These are phyloP conservation scores for Plasmodium relictum DNA, from an alignment of 169 alveolate genomes.

Conservation along the genomic window DNA sequence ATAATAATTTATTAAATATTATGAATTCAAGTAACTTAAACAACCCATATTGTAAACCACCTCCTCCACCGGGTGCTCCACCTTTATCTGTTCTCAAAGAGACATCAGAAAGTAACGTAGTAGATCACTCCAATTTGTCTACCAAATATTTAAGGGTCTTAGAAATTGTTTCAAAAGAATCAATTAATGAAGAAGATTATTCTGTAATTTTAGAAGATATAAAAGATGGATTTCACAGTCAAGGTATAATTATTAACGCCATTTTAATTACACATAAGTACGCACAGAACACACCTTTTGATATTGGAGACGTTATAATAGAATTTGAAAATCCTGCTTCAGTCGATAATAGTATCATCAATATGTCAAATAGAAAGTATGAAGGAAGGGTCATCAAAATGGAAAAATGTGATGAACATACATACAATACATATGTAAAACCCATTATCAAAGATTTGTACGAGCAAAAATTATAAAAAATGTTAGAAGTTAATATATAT, in stretches of 20 bases:
- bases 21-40: not conserved
- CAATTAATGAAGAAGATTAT: conserved; percentile 71
- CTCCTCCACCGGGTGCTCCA: conserved; percentile 63
- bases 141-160: conserved; percentile 58
- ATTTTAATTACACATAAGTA: conserved; percentile 80
- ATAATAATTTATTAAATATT: not conserved
- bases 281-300: conserved; percentile 79
- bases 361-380: conserved; percentile 84
- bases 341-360: conserved; percentile 80
- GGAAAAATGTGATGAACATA: conserved; percentile 31
- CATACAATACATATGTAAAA: conserved; percentile 17
- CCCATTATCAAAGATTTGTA: conserved; percentile 45
- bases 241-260: conserved; percentile 81
- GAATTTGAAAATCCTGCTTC: conserved; percentile 82
- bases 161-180: conserved; percentile 47
- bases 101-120: conserved; percentile 28
- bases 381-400: conserved; percentile 81
- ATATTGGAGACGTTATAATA: conserved; percentile 83
- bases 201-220: conserved; percentile 83
- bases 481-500: not conserved
- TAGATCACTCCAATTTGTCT: conserved; percentile 72
- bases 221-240: conserved; percentile 83
- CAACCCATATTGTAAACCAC: conserved; percentile 23
- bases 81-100: conserved; percentile 14
- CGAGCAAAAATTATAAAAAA: conserved; percentile 1